Base-by-base conservation (phyloP, 371 early-diverging fungal genomes). In the Mucor indicus region DNA sequence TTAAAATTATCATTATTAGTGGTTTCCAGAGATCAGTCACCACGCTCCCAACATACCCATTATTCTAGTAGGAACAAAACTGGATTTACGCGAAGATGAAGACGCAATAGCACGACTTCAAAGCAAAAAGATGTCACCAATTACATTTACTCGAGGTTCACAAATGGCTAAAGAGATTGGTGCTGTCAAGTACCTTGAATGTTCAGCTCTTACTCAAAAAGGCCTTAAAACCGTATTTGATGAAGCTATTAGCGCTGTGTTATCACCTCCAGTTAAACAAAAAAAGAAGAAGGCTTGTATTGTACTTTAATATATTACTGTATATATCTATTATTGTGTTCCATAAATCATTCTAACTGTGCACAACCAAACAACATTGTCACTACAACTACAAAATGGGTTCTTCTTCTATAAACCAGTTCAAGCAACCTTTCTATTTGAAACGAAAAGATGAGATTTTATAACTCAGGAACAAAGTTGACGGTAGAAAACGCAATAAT, bases 151-250 rank as follows among this genome's bases (percentile, higher is more conserved):
- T 38, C 90, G 91, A 66, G 96, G 96, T 22, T 65, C 83, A 40
- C 83, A 84, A 47, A 88, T 94, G 87, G 85, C 87, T 50, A 90
- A 92, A 70, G 92, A 93, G 45, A 87, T 96, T 57, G 67, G 73
- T 4, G 92, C 93, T 22, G 90, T 90, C 50, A 89, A 87, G 48
- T 97, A 97, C 68, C 83, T 97, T 25, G 98, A 98, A 80, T 98
- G 98, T 75, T 96, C 97, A 15, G 94, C 99, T 13, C 75, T 95
- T 55, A 96, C 95, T 48, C 94, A 95, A 66, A 93, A 93, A 70
- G 97, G 97, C 17, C 75, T 98, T 48, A 95, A 96, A 82, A 92
- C 87, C 55, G 96, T 96, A 37, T 99, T 98, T 84, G 96, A 98
- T 67, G 91, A 92, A 55, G 96, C 96, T 38, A 96, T 96, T 55